Base-by-base conservation (phyloP, 371 early-diverging fungal genomes). In the Coemansia sp. region DNA sequence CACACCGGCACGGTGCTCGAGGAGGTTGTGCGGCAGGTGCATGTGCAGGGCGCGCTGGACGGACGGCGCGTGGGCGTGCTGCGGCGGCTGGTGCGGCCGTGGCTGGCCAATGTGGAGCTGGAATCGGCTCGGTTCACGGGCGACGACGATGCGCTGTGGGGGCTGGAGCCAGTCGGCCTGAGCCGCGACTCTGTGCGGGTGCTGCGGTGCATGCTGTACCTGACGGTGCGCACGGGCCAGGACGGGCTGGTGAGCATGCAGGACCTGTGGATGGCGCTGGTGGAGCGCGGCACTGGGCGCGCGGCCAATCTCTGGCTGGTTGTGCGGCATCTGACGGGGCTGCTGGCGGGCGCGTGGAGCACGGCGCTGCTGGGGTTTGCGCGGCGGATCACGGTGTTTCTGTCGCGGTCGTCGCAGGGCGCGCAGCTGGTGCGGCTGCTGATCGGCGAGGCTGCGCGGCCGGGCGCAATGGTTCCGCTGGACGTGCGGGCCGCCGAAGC, bases 161-260 rank as follows among this genome's bases (percentile, higher is more conserved):
- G 53, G 36, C 41, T 71, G 34, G 52, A 36, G 11, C 67, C 72
- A 0, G 49, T 67, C 0, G 67, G 62, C 16, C 65, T 79, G 34
- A 83, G 84, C 45, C 74, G 81, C 1, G 81, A 81, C n/a, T 86
- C 87, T 13, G 82, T 81, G 76, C 80, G 88, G 55, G 84, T 94
- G 11, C 77, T 95, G 14, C 89, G 85, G 39, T 93, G 94, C 73
- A 69, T 96, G 36, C 89, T 91, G 64, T 93, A 87, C 64, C 77
- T 95, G 53, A 95, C 95, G 0, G 84, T 91, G 57, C 88, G 87
- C 64, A 90, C 88, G 69, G 92, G 90, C 4, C 89, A 90, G 66
- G 81, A 85, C 4, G 89, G 86, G 59, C 84, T 92, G 50, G 81
- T 86, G 47, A 93, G 92, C 61, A 81, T 93, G 31, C 93, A 92